Conservation (phyloP, 768 basidiomycete species). For the Pulveroboletus frians region DNA sequence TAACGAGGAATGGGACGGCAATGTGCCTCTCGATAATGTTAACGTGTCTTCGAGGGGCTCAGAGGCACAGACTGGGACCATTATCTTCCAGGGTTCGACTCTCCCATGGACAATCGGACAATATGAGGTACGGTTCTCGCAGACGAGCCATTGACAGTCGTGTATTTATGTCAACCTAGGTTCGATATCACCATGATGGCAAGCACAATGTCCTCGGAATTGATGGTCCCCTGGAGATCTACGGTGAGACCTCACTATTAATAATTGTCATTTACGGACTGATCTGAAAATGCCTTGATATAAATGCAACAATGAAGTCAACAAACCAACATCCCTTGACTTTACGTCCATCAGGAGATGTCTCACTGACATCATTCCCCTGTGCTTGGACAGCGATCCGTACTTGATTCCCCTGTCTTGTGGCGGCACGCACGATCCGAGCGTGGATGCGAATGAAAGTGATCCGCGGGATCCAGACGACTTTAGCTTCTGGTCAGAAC, state of each 20-base stretch:
- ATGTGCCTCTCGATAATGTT: conserved; percentile 53
- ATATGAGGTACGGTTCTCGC: conserved; percentile 58
- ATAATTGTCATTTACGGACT: background rate
- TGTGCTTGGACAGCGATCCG: conserved; percentile 85
- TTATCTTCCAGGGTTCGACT: conserved; percentile 71
- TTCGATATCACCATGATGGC: conserved; percentile 93
- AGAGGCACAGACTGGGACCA: conserved; percentile 53
- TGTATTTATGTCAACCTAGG: conserved; percentile 34
- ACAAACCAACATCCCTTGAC: conserved; percentile 58
- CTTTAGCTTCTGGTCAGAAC: conserved; percentile 89
- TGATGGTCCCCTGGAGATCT: conserved; percentile 84
- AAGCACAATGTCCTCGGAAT: conserved; percentile 93
- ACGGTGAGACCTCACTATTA: conserved; percentile 49
- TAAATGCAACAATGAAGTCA: conserved; percentile 44
- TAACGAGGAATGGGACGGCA: conserved; percentile 90
- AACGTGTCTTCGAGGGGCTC: conserved; percentile 31
- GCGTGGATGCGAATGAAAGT: conserved; percentile 6
- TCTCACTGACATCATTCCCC: conserved; percentile 72
- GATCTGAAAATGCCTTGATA: background rate
- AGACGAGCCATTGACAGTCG: background rate
- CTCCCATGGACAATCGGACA: conserved; percentile 82
- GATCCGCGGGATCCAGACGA: conserved; percentile 75
- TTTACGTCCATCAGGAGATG: conserved; percentile 60
- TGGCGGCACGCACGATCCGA: conserved; percentile 32
- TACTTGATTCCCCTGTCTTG: conserved; percentile 73